Evolutionary conservation across 352 stramenopile species (phyloP), one percentile per base, ranked within the genome.

Genomic region (Blastocystis sp.): DNA sequence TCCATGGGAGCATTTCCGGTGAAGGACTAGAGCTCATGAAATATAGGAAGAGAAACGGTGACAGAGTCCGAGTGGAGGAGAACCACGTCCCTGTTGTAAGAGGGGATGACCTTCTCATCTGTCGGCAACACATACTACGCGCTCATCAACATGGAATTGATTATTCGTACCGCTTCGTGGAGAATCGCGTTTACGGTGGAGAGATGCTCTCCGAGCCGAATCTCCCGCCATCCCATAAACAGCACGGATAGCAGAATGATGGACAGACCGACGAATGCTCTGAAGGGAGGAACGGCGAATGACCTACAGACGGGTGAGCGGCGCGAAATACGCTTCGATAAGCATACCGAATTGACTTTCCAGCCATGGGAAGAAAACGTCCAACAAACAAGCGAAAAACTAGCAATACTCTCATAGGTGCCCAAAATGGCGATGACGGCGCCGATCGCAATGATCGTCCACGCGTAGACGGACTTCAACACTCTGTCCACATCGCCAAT

Each of bases 351-450:
- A 17, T 56, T 56, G 48, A 14, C 14, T 56, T 56, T 14, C 14
- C 5, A 7, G 48, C 48, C 48, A 56, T 56, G 5, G 5, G 48
- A 7, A 17, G 48, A 7, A 56, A 56, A 14, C 5, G 48, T 17
- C 5, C 5, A 56, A 56, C 48, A 56, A 56, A 56, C 48, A 56
- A 7, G 48, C 5, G 14, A 56, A 84, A 59, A 43, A 84, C 14
- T 77, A 70, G 48, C 38, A 67, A 84, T 45, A 70, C 74, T 84
- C 60, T 84, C 74, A 66, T 67, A 84, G 9, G 74, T 84, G 10
- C 74, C 74, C 21, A 84, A 69, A 66, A 84, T 28, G 28, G 74
- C 74, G 19, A 84, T 69, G 40, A 84, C 41, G 23, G 43, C 10
- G 56, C 74, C 74, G 34, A 84, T 28, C 17, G 69, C 56, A 67